A percentile compares a stretch with the other conserved stretches of the same genome.
Evolutionary conservation across 441 rosid species (phyloP).

Genomic region (Biscutella laevigata): DNA sequence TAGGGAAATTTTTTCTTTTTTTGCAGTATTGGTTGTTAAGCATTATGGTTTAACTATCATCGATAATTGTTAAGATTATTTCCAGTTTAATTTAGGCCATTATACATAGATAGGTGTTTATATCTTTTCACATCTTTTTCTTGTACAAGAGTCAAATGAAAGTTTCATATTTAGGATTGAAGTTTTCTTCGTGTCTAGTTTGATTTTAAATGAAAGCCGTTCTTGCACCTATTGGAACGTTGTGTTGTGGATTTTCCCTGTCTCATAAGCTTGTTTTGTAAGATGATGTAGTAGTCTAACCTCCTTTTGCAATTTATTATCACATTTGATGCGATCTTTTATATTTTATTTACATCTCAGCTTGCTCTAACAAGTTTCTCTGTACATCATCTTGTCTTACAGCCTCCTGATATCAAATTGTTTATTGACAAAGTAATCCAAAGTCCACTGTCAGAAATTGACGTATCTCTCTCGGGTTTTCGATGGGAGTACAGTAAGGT

Average conservation of each 20-base stretch:
- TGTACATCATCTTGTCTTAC: conserved; percentile 24
- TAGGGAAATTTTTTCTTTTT: not conserved
- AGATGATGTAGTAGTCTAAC: not conserved
- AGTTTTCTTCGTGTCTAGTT: not conserved
- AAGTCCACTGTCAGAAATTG: conserved; percentile 93
- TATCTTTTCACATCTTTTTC: not conserved
- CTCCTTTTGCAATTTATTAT: not conserved
- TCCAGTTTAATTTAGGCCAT: not conserved
- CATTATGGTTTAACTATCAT: not conserved
- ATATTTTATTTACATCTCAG: not conserved
- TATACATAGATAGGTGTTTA: not conserved
- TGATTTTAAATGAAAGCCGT: not conserved
- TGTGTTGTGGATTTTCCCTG: not conserved
- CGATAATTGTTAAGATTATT: not conserved
- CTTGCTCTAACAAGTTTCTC: conserved; percentile 4
- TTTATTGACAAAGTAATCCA: conserved; percentile 93
- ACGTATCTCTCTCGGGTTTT: conserved; percentile 94
- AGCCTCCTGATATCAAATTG: conserved; percentile 86
- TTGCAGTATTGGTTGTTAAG: not conserved
- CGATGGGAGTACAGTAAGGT: conserved; percentile 95
- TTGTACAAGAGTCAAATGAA: not conserved
- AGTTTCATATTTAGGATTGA: not conserved
- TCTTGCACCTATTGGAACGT: not conserved
- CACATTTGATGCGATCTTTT: not conserved
- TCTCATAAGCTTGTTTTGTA: not conserved